These are phyloP conservation scores for Alternaria triticimaculans DNA, from an alignment of 2,329 filamentous ascomycete species.

Conservation along the genomic window DNA sequence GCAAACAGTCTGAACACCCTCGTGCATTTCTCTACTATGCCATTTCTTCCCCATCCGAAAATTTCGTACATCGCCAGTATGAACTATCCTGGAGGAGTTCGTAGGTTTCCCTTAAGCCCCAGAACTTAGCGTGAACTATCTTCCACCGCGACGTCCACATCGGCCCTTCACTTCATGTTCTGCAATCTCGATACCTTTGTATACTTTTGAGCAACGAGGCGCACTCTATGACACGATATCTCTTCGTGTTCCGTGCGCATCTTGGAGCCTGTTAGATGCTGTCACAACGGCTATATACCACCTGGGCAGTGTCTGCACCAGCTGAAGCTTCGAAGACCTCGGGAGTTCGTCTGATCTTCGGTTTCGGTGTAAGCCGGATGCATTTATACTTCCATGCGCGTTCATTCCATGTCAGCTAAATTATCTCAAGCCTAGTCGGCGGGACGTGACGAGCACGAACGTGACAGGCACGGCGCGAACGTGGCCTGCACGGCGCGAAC, in stretches of 20 bases:
- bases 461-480: too few species aligned
- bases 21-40: rapidly evolving
- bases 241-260: not conserved
- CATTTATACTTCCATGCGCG: not conserved
- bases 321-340: not conserved
- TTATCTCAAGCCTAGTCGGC: not conserved
- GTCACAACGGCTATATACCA: not conserved
- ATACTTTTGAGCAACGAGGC: not conserved
- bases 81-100: not conserved
- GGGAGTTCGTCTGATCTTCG: not conserved
- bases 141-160: not conserved
- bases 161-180: not conserved
- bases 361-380: not conserved
- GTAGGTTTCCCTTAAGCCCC: not conserved
- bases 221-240: rapidly evolving
- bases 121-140: not conserved
- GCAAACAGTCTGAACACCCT: not conserved
- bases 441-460: not conserved
- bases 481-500: too few species aligned
- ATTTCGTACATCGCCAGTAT: rapidly evolving
- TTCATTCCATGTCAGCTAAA: not conserved
- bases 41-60: not conserved
- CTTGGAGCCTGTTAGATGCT: not conserved
- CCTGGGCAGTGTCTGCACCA: not conserved
- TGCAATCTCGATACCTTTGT: not conserved